Evolutionary conservation across 352 stramenopile genomes (phyloP), one percentile per base, ranked within the genome.

Genomic region (Phytophthora crassamura): DNA sequence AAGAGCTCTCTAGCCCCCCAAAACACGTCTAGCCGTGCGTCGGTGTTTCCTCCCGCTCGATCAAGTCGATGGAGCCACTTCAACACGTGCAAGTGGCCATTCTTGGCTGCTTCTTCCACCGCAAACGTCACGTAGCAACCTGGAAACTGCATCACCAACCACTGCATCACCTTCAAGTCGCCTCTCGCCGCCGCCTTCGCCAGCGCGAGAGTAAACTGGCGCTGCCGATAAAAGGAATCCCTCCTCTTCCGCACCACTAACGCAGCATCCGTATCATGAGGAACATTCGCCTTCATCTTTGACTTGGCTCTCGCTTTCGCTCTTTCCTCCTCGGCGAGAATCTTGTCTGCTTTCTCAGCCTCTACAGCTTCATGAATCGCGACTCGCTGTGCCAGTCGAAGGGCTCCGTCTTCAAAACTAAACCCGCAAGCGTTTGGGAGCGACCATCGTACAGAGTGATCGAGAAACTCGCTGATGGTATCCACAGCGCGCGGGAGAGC

Each of bases 1-100:
- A 79, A 74, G 11, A 82, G 59, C 62, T 78, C 71, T 54, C 55
- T 70, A 2, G 71, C 58, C 4, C 67, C 71, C 67, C 71, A 78
- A 38, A 78, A 75, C 7, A 75, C 71, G 22, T 69, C 59, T 9
- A 72, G 32, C 6, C 11, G 46, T 11, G 22, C 15, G 6, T 35
- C 22, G 33, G 11, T 52, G 22, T 28, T 40, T 6, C 48, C 55
- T 12, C 42, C 49, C 16, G 35, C 45, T 20, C 22, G 38, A 32
- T 64, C 59, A 33, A 65, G 45, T 30, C 42, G 20, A 14, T 68
- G 59, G 0, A 82, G 64, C 58, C 67, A 84, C 36, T 80, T 53
- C 14, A 84, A 45, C 8, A 80, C 59, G n/a, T 66, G 3, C 15
- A 81, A 50, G n/a, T 79, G 74, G 1, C 69, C 74, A 12, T 74